phyloP scores from a whole-genome alignment of 345 rosid genomes.

The Corchorus olitorius region DNA sequence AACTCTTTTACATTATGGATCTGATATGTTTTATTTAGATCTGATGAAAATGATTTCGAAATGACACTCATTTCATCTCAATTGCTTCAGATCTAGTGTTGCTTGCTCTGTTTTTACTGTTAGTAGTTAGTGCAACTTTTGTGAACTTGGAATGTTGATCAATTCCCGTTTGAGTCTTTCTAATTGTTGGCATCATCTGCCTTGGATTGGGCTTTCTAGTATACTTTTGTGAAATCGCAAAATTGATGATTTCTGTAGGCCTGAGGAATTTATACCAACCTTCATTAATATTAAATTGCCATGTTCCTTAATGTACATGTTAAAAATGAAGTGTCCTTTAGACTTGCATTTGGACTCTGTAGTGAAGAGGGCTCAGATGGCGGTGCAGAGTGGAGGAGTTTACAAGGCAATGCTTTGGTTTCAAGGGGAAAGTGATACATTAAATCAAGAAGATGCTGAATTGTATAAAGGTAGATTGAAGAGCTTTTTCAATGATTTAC shows the following conservation, averaged over 20 bases:
- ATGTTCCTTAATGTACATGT: not conserved
- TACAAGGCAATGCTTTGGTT: conserved; percentile 74
- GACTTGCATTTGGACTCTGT: not conserved
- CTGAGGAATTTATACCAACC: not conserved
- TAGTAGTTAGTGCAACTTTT: too few relatives aligned
- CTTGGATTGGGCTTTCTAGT: not conserved
- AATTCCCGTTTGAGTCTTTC: not conserved
- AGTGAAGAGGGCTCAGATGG: conserved; percentile 49
- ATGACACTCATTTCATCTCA: too few relatives aligned
- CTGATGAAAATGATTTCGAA: too few relatives aligned
- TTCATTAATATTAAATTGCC: not conserved
- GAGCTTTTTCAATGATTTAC: conserved; percentile 52
- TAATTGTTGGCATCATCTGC: not conserved
- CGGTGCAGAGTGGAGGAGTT: conserved; percentile 46
- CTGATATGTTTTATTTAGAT: too few relatives aligned
- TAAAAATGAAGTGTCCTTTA: not conserved
- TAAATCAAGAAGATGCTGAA: conserved; percentile 44
- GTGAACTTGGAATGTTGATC: not conserved
- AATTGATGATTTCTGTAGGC: not conserved
- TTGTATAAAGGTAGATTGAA: conserved; percentile 54
- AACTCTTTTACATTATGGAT: too few relatives aligned
- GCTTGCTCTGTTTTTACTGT: too few relatives aligned
- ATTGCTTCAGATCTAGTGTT: too few relatives aligned
- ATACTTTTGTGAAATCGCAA: not conserved
- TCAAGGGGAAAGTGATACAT: conserved; percentile 83